Evolutionary conservation across 2,329 filamentous ascomycete genomes (phyloP).

Genomic region (Botrytis squamosa): DNA sequence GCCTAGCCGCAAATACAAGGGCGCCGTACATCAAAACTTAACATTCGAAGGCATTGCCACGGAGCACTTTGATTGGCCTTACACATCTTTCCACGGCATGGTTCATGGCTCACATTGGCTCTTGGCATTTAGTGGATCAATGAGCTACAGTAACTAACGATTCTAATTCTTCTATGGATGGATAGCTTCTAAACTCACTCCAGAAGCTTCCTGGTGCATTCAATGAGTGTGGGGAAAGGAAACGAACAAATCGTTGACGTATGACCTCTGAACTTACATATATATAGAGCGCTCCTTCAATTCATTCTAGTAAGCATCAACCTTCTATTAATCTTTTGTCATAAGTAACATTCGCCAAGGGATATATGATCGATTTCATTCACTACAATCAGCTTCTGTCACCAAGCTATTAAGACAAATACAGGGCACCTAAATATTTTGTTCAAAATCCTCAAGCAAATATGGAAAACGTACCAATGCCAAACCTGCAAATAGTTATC

Average conservation of each 20-base stretch:
- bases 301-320: neutral
- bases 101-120: neutral
- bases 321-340: neutral
- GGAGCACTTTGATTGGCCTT: neutral
- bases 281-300: neutral
- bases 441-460: neutral
- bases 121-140: neutral
- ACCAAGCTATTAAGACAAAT: neutral
- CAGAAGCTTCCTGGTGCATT: neutral
- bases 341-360: neutral
- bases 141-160: neutral
- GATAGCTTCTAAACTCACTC: neutral
- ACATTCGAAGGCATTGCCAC: neutral
- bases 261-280: neutral
- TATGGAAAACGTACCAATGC: neutral
- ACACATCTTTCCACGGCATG: neutral
- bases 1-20: neutral
- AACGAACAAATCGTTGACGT: neutral
- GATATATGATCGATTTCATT: neutral
- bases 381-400: neutral
- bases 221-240: neutral
- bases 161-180: neutral
- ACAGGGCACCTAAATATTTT: no score
- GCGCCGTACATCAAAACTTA: neutral
- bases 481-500: neutral